These are phyloP conservation scores for Puccinia coronata DNA, from an alignment of 1,284 basidiomycete species.

Conservation along the genomic window DNA sequence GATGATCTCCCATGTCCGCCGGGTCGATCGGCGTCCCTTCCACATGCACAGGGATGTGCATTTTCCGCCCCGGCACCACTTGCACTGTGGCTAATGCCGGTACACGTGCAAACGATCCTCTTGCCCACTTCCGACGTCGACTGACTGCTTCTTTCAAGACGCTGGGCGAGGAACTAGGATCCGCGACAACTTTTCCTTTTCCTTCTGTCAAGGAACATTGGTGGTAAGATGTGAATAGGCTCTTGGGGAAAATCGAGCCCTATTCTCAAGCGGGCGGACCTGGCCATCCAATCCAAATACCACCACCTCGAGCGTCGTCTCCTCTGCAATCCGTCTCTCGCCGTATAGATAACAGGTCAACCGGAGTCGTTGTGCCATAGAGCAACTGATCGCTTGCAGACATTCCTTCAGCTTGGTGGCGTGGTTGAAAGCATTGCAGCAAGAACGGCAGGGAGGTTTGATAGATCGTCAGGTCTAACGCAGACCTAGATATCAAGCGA, in stretches of 20 bases:
- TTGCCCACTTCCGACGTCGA: no score
- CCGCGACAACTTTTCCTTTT: neutral
- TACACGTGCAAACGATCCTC: no score
- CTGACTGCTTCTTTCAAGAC: no score
- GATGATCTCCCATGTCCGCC: conserved; percentile 67
- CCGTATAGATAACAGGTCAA: conserved; percentile 49
- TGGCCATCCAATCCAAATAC: neutral
- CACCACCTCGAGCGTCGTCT: conserved; percentile 36
- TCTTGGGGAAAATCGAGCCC: no score
- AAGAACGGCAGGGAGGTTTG: conserved; percentile 40
- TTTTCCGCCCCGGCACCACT: no score
- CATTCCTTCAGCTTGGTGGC: conserved; percentile 16
- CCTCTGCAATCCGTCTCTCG: conserved; percentile 32
- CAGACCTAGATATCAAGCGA: no score
- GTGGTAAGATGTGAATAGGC: no score
- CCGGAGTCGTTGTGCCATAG: conserved; percentile 28
- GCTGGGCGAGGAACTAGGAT: neutral
- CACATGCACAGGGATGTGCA: conserved; percentile 67
- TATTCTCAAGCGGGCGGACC: no score
- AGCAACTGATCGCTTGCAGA: conserved; percentile 25
- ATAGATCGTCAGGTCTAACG: conserved; percentile 41
- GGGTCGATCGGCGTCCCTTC: conserved; percentile 68
- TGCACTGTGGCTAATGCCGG: no score
- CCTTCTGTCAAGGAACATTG: conserved; percentile 37
- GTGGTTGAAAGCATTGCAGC: conserved; percentile 35